These are phyloP conservation scores for Neopestalotiopsis clavispora DNA, from an alignment of 2,329 filamentous ascomycete species.

Conservation along the genomic window DNA sequence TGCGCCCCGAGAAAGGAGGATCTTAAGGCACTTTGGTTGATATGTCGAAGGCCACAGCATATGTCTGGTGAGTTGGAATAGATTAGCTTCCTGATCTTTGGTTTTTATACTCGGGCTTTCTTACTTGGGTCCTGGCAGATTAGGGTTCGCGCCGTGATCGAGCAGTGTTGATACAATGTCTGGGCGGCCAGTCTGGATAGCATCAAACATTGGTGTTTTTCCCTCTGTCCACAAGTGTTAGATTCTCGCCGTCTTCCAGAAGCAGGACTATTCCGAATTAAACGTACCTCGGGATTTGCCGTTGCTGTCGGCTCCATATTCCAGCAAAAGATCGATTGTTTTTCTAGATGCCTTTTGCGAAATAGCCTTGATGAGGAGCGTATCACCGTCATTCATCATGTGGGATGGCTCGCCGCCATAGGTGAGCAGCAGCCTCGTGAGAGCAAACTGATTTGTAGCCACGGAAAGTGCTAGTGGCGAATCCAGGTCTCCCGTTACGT, in stretches of 20 bases:
- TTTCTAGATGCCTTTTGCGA: slow-evolving; percentile 59
- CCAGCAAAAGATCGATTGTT: slow-evolving; percentile 63
- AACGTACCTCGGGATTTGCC: slow-evolving; percentile 50
- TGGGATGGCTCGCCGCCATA: slow-evolving; percentile 65
- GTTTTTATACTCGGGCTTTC: too few relatives aligned
- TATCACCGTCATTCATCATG: slow-evolving; percentile 61
- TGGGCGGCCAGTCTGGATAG: slow-evolving; percentile 59
- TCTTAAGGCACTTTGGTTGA: slow-evolving; percentile 60
- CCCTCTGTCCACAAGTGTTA: slow-evolving; percentile 45
- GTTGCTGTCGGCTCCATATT: slow-evolving; percentile 64
- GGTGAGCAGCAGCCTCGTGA: slow-evolving; percentile 64
- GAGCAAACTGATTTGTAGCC: slow-evolving; percentile 56
- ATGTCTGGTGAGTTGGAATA: slow-evolving; percentile 39
- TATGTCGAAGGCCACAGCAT: slow-evolving; percentile 70
- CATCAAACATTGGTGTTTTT: slow-evolving; percentile 67
- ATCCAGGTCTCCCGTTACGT: slow-evolving; percentile 57
- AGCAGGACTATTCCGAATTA: too few relatives aligned
- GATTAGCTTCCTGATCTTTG: too few relatives aligned
- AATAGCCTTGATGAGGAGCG: slow-evolving; percentile 64
- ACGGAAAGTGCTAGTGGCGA: slow-evolving; percentile 59
- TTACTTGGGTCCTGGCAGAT: slow-evolving; percentile 68
- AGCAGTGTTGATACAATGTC: slow-evolving; percentile 60
- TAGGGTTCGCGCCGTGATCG: slow-evolving; percentile 67
- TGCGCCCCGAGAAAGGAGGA: slow-evolving; percentile 64
- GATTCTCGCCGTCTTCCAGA: too few relatives aligned